These are phyloP conservation scores for Phytophthora tentaculata DNA, from an alignment of 352 stramenopile species.

Conservation along the genomic window DNA sequence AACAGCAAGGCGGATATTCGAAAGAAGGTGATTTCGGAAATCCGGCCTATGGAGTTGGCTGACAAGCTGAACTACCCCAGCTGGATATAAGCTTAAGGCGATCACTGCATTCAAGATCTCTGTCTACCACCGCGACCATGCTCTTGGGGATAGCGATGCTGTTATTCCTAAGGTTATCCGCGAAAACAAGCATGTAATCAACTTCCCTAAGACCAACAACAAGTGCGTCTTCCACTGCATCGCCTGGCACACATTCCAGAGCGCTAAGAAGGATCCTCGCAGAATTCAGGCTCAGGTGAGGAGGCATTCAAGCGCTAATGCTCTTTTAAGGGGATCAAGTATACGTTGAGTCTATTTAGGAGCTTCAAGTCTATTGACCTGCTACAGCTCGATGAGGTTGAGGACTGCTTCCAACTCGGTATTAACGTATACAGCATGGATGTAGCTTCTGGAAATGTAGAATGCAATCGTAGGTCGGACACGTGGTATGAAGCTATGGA, in stretches of 20 bases:
- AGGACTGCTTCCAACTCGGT: background rate
- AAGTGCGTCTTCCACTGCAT: conserved; percentile 1
- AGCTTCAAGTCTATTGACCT: conserved; percentile 2
- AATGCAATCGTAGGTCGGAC: background rate
- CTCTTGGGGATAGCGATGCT: background rate
- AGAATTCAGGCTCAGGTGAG: background rate
- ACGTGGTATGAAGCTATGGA: conserved; percentile 1
- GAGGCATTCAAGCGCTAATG: background rate
- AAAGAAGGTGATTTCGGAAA: background rate
- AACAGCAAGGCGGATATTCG: background rate
- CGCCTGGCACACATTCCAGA: background rate
- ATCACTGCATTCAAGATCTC: conserved; percentile 2
- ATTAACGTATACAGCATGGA: conserved; percentile 1
- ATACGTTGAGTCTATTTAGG: background rate
- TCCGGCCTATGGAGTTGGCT: background rate
- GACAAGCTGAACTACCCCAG: conserved; percentile 1
- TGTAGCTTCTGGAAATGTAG: background rate
- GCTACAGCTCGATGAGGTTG: conserved; percentile 2
- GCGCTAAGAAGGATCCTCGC: background rate
- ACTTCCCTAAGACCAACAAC: background rate
- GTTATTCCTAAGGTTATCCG: background rate
- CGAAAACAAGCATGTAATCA: conserved; percentile 3
- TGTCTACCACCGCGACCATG: background rate
- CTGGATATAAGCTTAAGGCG: conserved; percentile 1
- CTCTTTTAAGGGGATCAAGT: background rate